These are phyloP conservation scores for Tolypocladium ovalisporum DNA, from an alignment of 2,329 filamentous ascomycete species.

Conservation along the genomic window DNA sequence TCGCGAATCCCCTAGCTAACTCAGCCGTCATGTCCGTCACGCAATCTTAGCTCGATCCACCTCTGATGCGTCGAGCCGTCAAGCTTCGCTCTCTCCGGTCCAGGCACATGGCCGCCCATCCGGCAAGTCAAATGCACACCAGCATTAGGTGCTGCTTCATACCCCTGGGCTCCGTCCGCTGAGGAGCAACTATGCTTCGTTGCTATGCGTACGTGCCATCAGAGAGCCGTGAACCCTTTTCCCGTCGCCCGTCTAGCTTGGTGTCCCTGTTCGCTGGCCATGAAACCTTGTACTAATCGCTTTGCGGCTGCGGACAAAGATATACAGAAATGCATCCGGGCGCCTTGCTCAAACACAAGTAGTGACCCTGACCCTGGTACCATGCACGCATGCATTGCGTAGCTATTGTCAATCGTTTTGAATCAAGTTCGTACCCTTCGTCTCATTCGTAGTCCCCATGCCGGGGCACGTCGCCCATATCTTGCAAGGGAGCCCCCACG, in stretches of 20 bases:
- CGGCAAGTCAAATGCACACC: neutral
- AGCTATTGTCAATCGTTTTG: slow-evolving; percentile 6
- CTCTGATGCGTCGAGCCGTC: neutral
- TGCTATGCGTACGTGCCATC: slow-evolving; percentile 1
- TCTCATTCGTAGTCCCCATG: slow-evolving; percentile 17
- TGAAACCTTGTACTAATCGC: neutral
- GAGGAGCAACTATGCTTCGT: slow-evolving; percentile 3
- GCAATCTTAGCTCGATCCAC: neutral
- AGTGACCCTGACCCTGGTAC: neutral
- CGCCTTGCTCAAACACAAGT: slow-evolving; percentile 4
- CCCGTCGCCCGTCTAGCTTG: neutral
- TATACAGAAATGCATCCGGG: neutral
- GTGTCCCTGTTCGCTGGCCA: neutral
- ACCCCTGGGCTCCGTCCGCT: neutral
- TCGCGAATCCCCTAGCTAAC: too few species aligned
- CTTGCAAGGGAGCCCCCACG: slow-evolving; percentile 32
- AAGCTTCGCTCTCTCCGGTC: neutral
- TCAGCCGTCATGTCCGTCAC: neutral
- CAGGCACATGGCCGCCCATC: neutral
- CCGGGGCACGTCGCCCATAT: slow-evolving; percentile 5
- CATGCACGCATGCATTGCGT: neutral
- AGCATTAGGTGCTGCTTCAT: neutral
- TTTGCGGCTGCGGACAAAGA: neutral
- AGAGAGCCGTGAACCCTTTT: neutral
- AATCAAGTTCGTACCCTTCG: slow-evolving; percentile 22